These are phyloP conservation scores for Aotearoamyces nothofagi DNA, from an alignment of 2,329 filamentous ascomycete genomes.

Conservation along the genomic window DNA sequence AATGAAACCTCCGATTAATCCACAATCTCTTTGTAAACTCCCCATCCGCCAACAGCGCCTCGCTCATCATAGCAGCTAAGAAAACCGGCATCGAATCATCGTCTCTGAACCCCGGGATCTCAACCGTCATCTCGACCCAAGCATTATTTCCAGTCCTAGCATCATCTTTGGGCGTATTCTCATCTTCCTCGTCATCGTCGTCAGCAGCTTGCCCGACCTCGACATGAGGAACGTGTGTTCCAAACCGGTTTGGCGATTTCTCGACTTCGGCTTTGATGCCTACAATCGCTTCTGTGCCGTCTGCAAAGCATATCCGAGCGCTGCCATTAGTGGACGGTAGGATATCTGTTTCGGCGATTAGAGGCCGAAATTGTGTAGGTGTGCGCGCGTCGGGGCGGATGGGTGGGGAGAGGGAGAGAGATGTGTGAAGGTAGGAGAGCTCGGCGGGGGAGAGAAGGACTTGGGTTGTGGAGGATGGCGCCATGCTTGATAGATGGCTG, in stretches of 20 bases:
- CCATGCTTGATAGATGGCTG: too few relatives aligned
- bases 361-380: conserved; percentile 74
- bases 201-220: conserved; percentile 18
- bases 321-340: conserved; percentile 83
- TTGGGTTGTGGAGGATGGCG: conserved; percentile 39
- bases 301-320: conserved; percentile 83
- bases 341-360: conserved; percentile 81
- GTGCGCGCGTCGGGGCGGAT: conserved; percentile 79
- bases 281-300: conserved; percentile 91
- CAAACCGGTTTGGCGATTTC: conserved; percentile 32
- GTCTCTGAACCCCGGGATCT: conserved; percentile 81
- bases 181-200: conserved; percentile 24
- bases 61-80: conserved; percentile 72
- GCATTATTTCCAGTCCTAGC: conserved; percentile 27
- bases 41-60: conserved; percentile 66
- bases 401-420: conserved; percentile 66
- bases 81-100: conserved; percentile 86
- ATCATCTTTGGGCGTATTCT: conserved; percentile 15
- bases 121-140: conserved; percentile 84
- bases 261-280: conserved; percentile 94
- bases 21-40: conserved; percentile 56
- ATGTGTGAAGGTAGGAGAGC: conserved; percentile 85
- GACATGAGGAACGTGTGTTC: neutral
- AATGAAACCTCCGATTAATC: conserved; percentile 89
- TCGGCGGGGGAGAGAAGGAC: conserved; percentile 85